phyloP scores from a whole-genome alignment of 129 eudicot genomes.

The Escallonia rubra region DNA sequence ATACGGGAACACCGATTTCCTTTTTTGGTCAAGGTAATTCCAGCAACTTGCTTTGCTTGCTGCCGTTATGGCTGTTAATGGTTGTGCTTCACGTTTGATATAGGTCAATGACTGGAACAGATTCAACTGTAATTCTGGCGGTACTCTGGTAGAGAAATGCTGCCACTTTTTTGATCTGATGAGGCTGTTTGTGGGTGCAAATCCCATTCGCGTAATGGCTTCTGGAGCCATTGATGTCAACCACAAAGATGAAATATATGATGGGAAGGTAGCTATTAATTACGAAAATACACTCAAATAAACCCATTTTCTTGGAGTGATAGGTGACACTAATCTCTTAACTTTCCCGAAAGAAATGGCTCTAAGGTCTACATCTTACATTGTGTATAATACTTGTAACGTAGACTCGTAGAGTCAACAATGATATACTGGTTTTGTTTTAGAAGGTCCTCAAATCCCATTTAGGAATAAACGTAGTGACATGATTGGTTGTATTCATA shows the following conservation, averaged over 20 bases:
- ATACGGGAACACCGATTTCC: conserved; percentile 95
- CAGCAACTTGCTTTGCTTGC: neutral
- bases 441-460: too few relatives aligned
- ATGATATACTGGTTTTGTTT: too few relatives aligned
- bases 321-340: too few relatives aligned
- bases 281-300: neutral
- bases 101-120: conserved; percentile 96
- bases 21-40: conserved; percentile 78
- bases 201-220: conserved; percentile 96
- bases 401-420: too few relatives aligned
- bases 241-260: conserved; percentile 90
- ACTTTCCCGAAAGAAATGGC: too few relatives aligned
- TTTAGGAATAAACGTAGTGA: too few relatives aligned
- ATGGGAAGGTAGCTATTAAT: conserved; percentile 65
- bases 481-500: too few relatives aligned
- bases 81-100: conserved; percentile 7
- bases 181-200: conserved; percentile 86
- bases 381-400: too few relatives aligned
- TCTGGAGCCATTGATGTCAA: conserved; percentile 91
- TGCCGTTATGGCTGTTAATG: neutral
- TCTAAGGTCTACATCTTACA: too few relatives aligned
- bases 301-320: too few relatives aligned
- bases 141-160: conserved; percentile 97
- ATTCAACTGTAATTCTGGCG: conserved; percentile 89
- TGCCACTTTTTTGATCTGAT: conserved; percentile 98